Conservation (phyloP, 179 eudicot species). For the Spinacia oleracea region DNA sequence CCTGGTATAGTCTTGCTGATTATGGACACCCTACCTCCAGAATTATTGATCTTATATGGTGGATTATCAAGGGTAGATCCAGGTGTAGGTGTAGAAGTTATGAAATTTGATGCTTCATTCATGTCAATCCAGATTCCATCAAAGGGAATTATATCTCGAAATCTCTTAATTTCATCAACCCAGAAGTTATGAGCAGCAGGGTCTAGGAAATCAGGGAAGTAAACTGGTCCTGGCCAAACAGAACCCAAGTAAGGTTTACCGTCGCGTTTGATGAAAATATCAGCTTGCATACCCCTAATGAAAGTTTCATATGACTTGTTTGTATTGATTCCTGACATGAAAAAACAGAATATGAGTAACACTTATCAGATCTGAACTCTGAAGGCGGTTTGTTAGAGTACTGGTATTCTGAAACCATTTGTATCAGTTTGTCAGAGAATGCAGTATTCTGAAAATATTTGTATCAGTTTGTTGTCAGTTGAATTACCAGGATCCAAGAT, state of each 20-base stretch:
- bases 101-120: constrained; percentile 63
- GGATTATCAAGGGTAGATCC: constrained; percentile 65
- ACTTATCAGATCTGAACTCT: not conserved
- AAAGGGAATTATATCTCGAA: constrained; percentile 39
- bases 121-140: constrained; percentile 71
- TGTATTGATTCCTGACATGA: constrained; percentile 47
- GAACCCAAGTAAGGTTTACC: constrained; percentile 53
- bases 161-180: constrained; percentile 52
- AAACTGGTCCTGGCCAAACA: constrained; percentile 71
- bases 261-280: constrained; percentile 49
- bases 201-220: constrained; percentile 60
- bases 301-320: constrained; percentile 54
- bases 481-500: constrained; percentile 67
- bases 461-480: not conserved
- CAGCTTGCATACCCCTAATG: constrained; percentile 52
- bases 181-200: constrained; percentile 46
- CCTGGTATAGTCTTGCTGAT: constrained; percentile 58
- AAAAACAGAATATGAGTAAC: not conserved
- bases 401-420: too few relatives aligned
- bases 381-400: too few relatives aligned
- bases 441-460: not conserved
- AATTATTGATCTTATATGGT: constrained; percentile 71
- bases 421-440: too few relatives aligned
- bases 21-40: constrained; percentile 44
- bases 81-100: constrained; percentile 39